Percentiles rank a stretch among this genome's conserved stretches.
phyloP scores from a whole-genome alignment of 805 yeast genomes.

The Candida tallmaniae region DNA sequence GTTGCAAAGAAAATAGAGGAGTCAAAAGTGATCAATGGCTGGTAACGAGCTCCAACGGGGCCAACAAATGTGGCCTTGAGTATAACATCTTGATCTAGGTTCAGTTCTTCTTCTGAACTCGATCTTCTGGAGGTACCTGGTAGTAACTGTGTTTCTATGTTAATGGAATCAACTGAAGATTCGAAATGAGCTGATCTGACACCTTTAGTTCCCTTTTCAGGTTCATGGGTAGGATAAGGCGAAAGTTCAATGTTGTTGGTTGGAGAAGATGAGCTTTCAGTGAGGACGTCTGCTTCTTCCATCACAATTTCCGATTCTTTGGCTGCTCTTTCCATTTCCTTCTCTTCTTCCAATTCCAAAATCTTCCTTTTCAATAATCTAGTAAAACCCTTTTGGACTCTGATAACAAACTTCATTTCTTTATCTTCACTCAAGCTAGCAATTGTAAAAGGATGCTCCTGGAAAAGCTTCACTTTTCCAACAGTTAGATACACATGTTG shows the following conservation, averaged over 20 bases:
- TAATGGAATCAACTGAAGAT: conserved; percentile 2
- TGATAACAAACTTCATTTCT: conserved; percentile 37
- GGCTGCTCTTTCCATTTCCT: conserved; percentile 10
- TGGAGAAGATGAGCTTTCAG: background rate
- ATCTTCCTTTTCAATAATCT: conserved; percentile 27
- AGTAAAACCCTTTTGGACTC: conserved; percentile 42
- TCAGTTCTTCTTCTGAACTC: background rate
- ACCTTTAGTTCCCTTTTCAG: too few species aligned
- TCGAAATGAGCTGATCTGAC: background rate
- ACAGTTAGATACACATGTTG: conserved; percentile 44
- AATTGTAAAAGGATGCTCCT: conserved; percentile 47
- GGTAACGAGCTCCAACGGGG: conserved; percentile 43
- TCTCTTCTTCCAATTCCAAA: conserved; percentile 15
- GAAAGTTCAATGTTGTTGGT: background rate
- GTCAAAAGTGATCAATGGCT: conserved; percentile 40
- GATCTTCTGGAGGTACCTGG: conserved; percentile 2
- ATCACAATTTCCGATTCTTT: background rate
- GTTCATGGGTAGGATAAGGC: background rate
- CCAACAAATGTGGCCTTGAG: conserved; percentile 40
- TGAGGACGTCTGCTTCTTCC: background rate
- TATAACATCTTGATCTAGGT: conserved; percentile 11
- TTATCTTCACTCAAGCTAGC: conserved; percentile 34
- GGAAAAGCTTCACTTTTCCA: conserved; percentile 30
- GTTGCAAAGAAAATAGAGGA: conserved; percentile 33
- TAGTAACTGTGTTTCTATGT: conserved; percentile 11